These are phyloP conservation scores for Diaporthe destruens DNA, from an alignment of 2,329 filamentous ascomycete genomes.

Conservation along the genomic window DNA sequence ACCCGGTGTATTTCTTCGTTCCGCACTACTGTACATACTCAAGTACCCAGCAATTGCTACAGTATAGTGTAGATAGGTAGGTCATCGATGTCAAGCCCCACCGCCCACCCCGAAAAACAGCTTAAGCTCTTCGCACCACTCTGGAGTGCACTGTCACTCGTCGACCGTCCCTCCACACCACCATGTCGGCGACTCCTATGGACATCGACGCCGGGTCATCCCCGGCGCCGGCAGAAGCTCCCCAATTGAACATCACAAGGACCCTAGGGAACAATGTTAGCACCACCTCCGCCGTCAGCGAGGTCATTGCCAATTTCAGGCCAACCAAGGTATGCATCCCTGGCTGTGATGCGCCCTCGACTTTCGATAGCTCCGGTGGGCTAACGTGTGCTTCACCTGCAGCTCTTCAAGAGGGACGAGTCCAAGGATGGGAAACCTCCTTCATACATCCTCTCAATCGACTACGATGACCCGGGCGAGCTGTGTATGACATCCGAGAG, in stretches of 20 bases:
- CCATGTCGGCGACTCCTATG: constrained; percentile 69
- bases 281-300: constrained; percentile 76
- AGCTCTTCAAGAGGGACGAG: constrained; percentile 73
- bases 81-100: constrained; percentile 3
- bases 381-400: constrained; percentile 3
- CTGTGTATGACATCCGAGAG: constrained; percentile 90
- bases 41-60: too few relatives aligned
- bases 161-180: constrained; percentile 11
- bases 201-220: constrained; percentile 64
- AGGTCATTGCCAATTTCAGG: constrained; percentile 82
- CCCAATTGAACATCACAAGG: constrained; percentile 63
- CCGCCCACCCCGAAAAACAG: neutral
- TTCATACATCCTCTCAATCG: constrained; percentile 85
- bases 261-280: constrained; percentile 57
- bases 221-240: constrained; percentile 51
- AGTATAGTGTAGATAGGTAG: too few relatives aligned
- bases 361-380: too few relatives aligned
- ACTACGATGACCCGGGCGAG: constrained; percentile 96
- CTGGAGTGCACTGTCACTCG: neutral
- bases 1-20: neutral
- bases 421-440: constrained; percentile 64
- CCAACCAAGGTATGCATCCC: constrained; percentile 78
- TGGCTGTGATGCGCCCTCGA: neutral
- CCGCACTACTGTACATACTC: too few relatives aligned
- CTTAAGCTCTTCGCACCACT: constrained; percentile 4